Evolutionary conservation across 495 filamentous ascomycete species (phyloP).

Genomic region (Penicillium taxi): DNA sequence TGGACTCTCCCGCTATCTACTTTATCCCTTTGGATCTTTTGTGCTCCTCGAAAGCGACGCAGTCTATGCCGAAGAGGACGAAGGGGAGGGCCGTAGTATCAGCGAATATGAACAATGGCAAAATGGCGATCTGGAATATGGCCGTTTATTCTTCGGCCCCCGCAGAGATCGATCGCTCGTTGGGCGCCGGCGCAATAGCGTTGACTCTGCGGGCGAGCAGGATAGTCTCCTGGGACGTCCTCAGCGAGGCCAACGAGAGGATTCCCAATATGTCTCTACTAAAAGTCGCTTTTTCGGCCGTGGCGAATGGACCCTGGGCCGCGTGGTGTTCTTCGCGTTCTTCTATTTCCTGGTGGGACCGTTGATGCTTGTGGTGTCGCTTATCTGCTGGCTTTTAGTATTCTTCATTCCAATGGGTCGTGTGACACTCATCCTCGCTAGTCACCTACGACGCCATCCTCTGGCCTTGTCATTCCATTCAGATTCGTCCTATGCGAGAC

Average conservation of each 20-base stretch:
- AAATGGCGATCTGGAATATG: slow-evolving; percentile 91
- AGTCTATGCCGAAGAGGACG: slow-evolving; percentile 88
- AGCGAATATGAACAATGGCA: slow-evolving; percentile 99
- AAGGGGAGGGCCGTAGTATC: slow-evolving; percentile 98
- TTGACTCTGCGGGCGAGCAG: slow-evolving; percentile 81
- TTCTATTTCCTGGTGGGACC: slow-evolving; percentile 94
- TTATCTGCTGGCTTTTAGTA: slow-evolving; percentile 89
- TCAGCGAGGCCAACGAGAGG: slow-evolving; percentile 40
- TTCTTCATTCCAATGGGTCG: slow-evolving; percentile 99
- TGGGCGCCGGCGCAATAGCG: slow-evolving; percentile 78
- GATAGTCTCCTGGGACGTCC: slow-evolving; percentile 79
- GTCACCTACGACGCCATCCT: slow-evolving; percentile 88
- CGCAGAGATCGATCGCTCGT: slow-evolving; percentile 68
- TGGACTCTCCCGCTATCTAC: slow-evolving; percentile 75
- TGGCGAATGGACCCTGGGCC: slow-evolving; percentile 88
- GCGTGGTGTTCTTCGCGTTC: slow-evolving; percentile 91
- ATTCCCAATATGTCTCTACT: slow-evolving; percentile 48
- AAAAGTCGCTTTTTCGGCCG: slow-evolving; percentile 91
- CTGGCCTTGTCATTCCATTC: slow-evolving; percentile 89
- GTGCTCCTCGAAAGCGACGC: slow-evolving; percentile 90
- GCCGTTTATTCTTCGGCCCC: slow-evolving; percentile 91
- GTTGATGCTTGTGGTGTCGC: slow-evolving; percentile 75
- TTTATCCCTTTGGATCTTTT: slow-evolving; percentile 96
- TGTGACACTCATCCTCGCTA: slow-evolving; percentile 80
- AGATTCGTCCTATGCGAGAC: slow-evolving; percentile 66